These are phyloP conservation scores for Pestalotiopsis sp. DNA, from an alignment of 2,329 filamentous ascomycete genomes.

Conservation along the genomic window DNA sequence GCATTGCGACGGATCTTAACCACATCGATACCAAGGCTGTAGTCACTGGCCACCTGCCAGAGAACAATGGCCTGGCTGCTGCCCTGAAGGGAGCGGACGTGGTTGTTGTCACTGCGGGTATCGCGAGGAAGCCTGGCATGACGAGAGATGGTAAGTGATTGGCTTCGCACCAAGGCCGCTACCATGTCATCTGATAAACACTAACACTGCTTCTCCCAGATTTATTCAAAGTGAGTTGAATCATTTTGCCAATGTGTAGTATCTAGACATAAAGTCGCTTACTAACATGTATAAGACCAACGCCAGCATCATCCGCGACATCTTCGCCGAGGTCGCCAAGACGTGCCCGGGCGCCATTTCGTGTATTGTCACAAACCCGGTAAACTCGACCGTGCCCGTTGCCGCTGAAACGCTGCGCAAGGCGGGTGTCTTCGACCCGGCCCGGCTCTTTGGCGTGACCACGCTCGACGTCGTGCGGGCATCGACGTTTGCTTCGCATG, in stretches of 20 bases:
- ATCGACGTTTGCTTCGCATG: neutral
- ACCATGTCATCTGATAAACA: neutral
- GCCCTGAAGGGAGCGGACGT: neutral
- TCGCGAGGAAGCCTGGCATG: neutral
- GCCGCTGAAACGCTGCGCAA: neutral
- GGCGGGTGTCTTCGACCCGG: neutral
- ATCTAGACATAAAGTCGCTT: neutral
- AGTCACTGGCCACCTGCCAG: neutral
- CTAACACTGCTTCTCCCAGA: neutral
- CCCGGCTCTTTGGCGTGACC: neutral
- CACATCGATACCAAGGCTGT: neutral
- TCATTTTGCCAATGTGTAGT: neutral
- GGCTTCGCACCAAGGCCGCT: neutral
- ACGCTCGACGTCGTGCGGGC: neutral
- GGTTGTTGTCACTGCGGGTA: neutral
- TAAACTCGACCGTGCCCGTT: neutral
- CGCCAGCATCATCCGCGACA: neutral
- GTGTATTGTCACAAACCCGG: neutral
- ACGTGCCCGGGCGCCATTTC: neutral
- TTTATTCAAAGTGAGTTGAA: neutral
- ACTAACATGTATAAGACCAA: neutral
- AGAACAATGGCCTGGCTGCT: neutral
- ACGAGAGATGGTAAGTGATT: neutral
- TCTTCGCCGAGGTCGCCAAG: neutral
- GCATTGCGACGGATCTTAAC: neutral